A percentile compares a stretch with the other conserved stretches of the same genome.
phyloP scores from a whole-genome alignment of 129 eudicot genomes.

The Apium graveolens region DNA sequence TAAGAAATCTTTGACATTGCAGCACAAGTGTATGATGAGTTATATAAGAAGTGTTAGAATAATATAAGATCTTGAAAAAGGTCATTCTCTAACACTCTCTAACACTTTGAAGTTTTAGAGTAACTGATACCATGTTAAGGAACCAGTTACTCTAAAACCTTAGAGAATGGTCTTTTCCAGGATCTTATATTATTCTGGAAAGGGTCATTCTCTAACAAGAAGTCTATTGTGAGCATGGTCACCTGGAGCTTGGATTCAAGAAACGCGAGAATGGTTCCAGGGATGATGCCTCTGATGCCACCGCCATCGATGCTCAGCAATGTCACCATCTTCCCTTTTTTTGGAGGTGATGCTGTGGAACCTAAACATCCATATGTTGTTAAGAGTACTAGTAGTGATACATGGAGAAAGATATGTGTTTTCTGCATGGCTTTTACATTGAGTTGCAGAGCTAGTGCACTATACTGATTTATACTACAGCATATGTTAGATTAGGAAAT shows the following conservation, averaged over 20 bases:
- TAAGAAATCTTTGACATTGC: not conserved
- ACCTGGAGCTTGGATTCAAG: slow-evolving; percentile 76
- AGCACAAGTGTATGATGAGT: no score
- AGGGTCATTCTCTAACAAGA: no score
- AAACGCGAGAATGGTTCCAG: slow-evolving; percentile 46
- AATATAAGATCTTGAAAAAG: no score
- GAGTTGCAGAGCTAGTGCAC: not conserved
- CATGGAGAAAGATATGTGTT: not conserved
- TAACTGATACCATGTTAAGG: no score
- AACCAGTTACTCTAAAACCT: no score
- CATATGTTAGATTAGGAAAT: not conserved
- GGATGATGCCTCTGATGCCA: slow-evolving; percentile 65
- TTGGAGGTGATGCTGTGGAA: not conserved
- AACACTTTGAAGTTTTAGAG: no score
- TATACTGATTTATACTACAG: not conserved
- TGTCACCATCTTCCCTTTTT: slow-evolving; percentile 25
- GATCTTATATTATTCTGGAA: no score
- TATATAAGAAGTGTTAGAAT: no score
- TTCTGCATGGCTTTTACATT: slow-evolving; percentile 6
- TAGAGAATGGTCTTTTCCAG: no score
- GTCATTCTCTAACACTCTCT: no score
- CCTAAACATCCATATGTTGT: not conserved
- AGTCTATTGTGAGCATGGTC: not conserved
- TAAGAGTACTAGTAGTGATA: not conserved
- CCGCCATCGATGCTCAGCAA: slow-evolving; percentile 72